These are phyloP conservation scores for Neurospora tetrasperma DNA, from an alignment of 495 filamentous ascomycete genomes.

Conservation along the genomic window DNA sequence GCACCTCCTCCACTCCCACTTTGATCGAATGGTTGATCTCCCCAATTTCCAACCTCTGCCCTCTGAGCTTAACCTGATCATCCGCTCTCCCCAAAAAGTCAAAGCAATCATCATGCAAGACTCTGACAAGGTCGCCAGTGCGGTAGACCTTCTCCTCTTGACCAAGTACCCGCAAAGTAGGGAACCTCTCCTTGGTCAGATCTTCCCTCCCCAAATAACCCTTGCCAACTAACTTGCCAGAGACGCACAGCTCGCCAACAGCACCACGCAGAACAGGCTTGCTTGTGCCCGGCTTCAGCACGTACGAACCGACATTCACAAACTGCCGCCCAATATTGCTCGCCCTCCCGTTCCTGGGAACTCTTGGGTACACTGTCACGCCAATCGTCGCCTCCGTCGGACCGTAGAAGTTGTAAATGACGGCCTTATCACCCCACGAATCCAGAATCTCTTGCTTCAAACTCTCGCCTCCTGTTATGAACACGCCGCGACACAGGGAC, in stretches of 20 bases:
- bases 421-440: conserved; percentile 50
- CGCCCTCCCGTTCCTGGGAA: conserved; percentile 58
- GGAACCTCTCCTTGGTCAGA: conserved; percentile 54
- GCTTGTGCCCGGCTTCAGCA: conserved; percentile 60
- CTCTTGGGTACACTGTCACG: conserved; percentile 65
- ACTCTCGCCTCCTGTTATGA: conserved; percentile 67
- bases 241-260: conserved; percentile 79
- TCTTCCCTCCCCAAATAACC: conserved; percentile 76
- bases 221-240: conserved; percentile 74
- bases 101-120: conserved; percentile 59
- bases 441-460: conserved; percentile 64
- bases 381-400: conserved; percentile 90
- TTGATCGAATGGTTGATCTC: conserved; percentile 65
- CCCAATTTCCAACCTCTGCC: conserved; percentile 64
- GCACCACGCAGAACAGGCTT: conserved; percentile 63
- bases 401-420: conserved; percentile 71
- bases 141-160: conserved; percentile 49
- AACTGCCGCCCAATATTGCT: conserved; percentile 83
- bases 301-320: conserved; percentile 69
- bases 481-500: conserved; percentile 55
- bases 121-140: conserved; percentile 69
- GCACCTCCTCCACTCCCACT: conserved; percentile 30
- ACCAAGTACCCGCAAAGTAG: conserved; percentile 37
- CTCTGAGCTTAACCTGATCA: conserved; percentile 71
- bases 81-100: conserved; percentile 68